Evolutionary conservation across 495 filamentous ascomycete species (phyloP).

Genomic region (Tetracladium setigerum): DNA sequence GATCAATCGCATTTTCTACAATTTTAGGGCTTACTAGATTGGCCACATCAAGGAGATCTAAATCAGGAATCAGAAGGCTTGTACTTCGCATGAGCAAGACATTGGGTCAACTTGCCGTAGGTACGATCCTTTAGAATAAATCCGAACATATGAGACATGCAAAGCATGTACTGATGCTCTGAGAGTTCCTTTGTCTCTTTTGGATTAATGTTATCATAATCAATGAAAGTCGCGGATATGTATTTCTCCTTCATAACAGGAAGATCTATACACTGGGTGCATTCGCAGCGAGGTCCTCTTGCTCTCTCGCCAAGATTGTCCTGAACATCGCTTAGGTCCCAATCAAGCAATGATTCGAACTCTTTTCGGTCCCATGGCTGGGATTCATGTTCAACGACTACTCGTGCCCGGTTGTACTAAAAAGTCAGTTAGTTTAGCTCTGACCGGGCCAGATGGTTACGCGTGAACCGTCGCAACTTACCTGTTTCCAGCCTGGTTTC

Average conservation of each 20-base stretch:
- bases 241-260: too few species aligned
- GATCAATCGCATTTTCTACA: not conserved
- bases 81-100: not conserved
- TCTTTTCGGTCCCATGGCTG: too few species aligned
- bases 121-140: not conserved
- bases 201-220: not conserved
- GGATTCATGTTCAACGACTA: too few species aligned
- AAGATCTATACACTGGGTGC: too few species aligned
- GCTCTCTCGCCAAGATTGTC: too few species aligned
- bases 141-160: not conserved
- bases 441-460: not conserved
- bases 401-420: not conserved
- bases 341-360: too few species aligned
- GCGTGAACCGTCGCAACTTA: not conserved
- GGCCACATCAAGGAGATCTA: not conserved
- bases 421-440: not conserved
- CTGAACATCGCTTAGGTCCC: too few species aligned
- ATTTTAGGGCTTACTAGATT: conserved; percentile 1
- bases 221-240: not conserved
- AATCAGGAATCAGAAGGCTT: not conserved
- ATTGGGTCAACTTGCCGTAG: not conserved
- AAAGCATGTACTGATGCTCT: not conserved
- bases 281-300: too few species aligned
- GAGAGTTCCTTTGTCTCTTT: not conserved
- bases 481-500: not conserved